These are phyloP conservation scores for Cordyceps pruinosa DNA, from an alignment of 2,329 filamentous ascomycete species.

Conservation along the genomic window DNA sequence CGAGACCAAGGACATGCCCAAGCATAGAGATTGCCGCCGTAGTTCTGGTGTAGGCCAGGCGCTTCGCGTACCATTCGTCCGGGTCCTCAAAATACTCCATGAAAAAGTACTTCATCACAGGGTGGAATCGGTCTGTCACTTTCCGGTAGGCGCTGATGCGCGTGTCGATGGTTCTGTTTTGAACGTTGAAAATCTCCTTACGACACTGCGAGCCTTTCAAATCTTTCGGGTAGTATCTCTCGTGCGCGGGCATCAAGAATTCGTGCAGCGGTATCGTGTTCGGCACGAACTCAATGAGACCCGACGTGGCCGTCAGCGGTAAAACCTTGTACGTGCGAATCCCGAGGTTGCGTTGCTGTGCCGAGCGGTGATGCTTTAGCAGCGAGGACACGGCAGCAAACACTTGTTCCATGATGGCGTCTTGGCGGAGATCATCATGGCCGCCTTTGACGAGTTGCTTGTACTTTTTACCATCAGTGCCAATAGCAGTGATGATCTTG, in stretches of 20 bases:
- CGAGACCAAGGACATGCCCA: slow-evolving; percentile 84
- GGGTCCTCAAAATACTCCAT: slow-evolving; percentile 91
- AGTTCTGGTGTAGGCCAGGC: slow-evolving; percentile 85
- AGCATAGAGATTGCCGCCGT: slow-evolving; percentile 95
- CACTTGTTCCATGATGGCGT: slow-evolving; percentile 98
- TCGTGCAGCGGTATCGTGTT: slow-evolving; percentile 90
- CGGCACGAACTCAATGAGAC: slow-evolving; percentile 94
- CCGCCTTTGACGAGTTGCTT: slow-evolving; percentile 94
- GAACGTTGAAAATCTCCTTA: slow-evolving; percentile 68
- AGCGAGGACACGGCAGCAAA: slow-evolving; percentile 93
- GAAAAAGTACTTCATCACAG: slow-evolving; percentile 95
- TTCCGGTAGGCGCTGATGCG: slow-evolving; percentile 70
- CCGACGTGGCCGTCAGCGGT: slow-evolving; percentile 74
- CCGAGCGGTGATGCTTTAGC: slow-evolving; percentile 76
- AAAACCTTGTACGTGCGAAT: slow-evolving; percentile 97
- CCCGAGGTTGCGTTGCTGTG: slow-evolving; percentile 78
- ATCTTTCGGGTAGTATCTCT: slow-evolving; percentile 78
- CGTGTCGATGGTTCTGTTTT: slow-evolving; percentile 60
- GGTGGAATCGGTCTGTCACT: slow-evolving; percentile 75
- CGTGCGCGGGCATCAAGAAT: slow-evolving; percentile 85
- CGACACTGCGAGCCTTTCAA: slow-evolving; percentile 69
- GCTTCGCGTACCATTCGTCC: slow-evolving; percentile 88
- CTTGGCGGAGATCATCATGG: slow-evolving; percentile 91
- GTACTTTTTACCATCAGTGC: slow-evolving; percentile 69
- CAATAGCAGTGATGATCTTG: slow-evolving; percentile 81